Evolutionary conservation across 257 asterid species (phyloP).

Genomic region (Lycium barbarum): DNA sequence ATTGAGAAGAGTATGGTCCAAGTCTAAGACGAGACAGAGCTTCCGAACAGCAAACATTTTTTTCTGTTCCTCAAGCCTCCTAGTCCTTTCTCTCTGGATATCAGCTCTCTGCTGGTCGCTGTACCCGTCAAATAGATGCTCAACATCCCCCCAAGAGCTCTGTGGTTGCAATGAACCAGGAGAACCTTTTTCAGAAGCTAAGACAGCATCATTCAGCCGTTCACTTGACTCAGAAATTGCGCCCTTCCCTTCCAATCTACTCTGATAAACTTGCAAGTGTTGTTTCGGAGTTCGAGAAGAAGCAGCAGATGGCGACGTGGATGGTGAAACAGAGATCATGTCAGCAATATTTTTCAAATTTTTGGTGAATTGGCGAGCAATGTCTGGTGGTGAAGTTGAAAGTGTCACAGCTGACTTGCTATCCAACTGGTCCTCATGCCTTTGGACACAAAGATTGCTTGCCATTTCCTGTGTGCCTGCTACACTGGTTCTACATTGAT

Average conservation of each 20-base stretch:
- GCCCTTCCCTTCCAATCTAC: slow-evolving; percentile 51
- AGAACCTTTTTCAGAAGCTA: slow-evolving; percentile 54
- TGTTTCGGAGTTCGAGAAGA: slow-evolving; percentile 54
- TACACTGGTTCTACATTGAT: slow-evolving; percentile 56
- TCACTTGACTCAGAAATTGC: slow-evolving; percentile 50
- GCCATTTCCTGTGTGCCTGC: slow-evolving; percentile 41
- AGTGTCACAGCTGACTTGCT: slow-evolving; percentile 45
- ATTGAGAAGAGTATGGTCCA: slow-evolving; percentile 95
- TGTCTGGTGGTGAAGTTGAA: slow-evolving; percentile 68
- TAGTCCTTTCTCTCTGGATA: slow-evolving; percentile 86
- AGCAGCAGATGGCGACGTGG: slow-evolving; percentile 40
- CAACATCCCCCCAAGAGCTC: slow-evolving; percentile 78
- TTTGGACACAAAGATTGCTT: slow-evolving; percentile 47
- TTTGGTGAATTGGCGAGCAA: slow-evolving; percentile 75
- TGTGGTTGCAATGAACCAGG: slow-evolving; percentile 67
- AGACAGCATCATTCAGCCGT: slow-evolving; percentile 48
- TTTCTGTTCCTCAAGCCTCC: slow-evolving; percentile 94
- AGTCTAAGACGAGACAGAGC: slow-evolving; percentile 96
- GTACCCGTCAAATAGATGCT: slow-evolving; percentile 88
- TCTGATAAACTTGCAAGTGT: slow-evolving; percentile 44
- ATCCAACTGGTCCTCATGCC: slow-evolving; percentile 61
- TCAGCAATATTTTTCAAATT: slow-evolving; percentile 75
- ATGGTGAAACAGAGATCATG: slow-evolving; percentile 70
- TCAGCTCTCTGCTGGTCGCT: slow-evolving; percentile 91
- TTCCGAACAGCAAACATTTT: slow-evolving; percentile 86